A percentile compares a stretch with the other conserved stretches of the same genome.
Conservation (phyloP, 2,329 filamentous ascomycete genomes). For the Aaosphaeria pasadenensis region DNA sequence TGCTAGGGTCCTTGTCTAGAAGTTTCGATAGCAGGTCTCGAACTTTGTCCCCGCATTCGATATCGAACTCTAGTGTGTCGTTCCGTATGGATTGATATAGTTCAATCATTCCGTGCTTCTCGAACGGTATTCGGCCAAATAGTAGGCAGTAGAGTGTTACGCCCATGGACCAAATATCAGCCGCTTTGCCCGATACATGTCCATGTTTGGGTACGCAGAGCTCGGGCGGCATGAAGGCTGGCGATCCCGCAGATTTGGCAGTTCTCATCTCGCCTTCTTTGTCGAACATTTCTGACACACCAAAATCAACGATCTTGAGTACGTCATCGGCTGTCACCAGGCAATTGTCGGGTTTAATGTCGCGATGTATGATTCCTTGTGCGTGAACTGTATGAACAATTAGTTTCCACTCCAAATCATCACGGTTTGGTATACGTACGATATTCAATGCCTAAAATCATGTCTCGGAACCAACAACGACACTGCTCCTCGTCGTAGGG, state of each 20-base stretch:
- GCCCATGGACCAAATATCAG: slow-evolving; percentile 98
- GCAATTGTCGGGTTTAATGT: slow-evolving; percentile 97
- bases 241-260: slow-evolving; percentile 88
- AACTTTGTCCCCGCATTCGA: slow-evolving; percentile 65
- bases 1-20: slow-evolving; percentile 79
- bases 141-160: slow-evolving; percentile 89
- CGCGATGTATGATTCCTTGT: slow-evolving; percentile 90
- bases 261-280: slow-evolving; percentile 85
- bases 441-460: slow-evolving; percentile 94
- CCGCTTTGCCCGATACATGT: slow-evolving; percentile 81
- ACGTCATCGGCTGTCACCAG: slow-evolving; percentile 86
- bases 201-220: slow-evolving; percentile 84
- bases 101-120: slow-evolving; percentile 73
- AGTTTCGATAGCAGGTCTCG: slow-evolving; percentile 70
- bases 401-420: slow-evolving; percentile 9
- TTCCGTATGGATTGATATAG: slow-evolving; percentile 85
- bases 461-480: slow-evolving; percentile 88
- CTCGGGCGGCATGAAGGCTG: slow-evolving; percentile 91
- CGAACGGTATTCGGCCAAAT: slow-evolving; percentile 86
- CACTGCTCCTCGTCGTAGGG: slow-evolving; percentile 82
- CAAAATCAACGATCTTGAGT: slow-evolving; percentile 97
- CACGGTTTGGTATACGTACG: slow-evolving; percentile 49
- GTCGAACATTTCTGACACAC: slow-evolving; percentile 98
- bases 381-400: slow-evolving; percentile 66
- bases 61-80: slow-evolving; percentile 62